A percentile compares a stretch with the other conserved stretches of the same genome.
These are phyloP conservation scores for Coniophora puteana DNA, from an alignment of 1,284 basidiomycete species.

Conservation along the genomic window DNA sequence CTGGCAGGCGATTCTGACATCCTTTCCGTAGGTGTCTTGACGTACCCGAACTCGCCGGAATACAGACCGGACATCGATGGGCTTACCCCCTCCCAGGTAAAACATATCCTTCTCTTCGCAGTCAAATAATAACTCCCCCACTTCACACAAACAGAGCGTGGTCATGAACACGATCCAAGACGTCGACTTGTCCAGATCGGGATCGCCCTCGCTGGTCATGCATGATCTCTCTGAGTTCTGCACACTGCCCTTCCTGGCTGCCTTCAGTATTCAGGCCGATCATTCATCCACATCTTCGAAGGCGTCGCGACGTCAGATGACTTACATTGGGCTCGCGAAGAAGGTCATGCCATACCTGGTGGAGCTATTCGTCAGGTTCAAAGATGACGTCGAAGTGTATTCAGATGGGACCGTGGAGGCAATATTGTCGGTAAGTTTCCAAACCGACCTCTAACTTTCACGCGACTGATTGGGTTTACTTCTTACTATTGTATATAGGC, in stretches of 20 bases:
- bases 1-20: too few species aligned
- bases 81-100: conserved; percentile 80
- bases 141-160: conserved; percentile 59
- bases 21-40: conserved; percentile 60
- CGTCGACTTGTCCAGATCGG: conserved; percentile 62
- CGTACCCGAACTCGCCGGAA: conserved; percentile 80
- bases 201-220: conserved; percentile 71
- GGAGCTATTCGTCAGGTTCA: conserved; percentile 66
- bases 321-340: conserved; percentile 87
- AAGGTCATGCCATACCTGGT: conserved; percentile 82
- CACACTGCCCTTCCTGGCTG: conserved; percentile 80
- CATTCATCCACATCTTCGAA: conserved; percentile 26
- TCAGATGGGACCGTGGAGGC: conserved; percentile 80
- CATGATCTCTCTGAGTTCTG: conserved; percentile 82
- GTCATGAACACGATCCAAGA: conserved; percentile 67
- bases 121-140: conserved; percentile 5
- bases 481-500: conserved; percentile 48
- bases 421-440: conserved; percentile 66
- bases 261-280: conserved; percentile 51
- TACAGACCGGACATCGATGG: conserved; percentile 85
- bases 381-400: conserved; percentile 61
- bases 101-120: conserved; percentile 7
- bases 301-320: conserved; percentile 70
- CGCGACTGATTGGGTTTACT: not conserved
- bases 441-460: not conserved